Evolutionary conservation across 129 eudicot species (phyloP), one percentile per base, ranked within the genome.

Genomic region (Gnaphalium uliginosum): DNA sequence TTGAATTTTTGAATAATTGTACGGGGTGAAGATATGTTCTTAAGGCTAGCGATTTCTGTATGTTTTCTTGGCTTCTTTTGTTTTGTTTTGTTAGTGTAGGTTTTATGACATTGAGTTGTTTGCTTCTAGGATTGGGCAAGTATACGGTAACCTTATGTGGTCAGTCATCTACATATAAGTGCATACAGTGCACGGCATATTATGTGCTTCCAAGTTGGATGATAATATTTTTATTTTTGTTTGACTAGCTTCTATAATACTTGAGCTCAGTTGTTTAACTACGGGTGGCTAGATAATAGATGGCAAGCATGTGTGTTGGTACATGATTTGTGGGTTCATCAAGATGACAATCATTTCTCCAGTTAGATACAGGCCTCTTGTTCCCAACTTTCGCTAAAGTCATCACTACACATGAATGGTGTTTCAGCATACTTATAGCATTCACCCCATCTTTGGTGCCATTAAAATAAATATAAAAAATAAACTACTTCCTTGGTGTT

Each of bases 261-360:
- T 79, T 43, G 50, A 17, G 59, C n/a, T 41, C 54, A 18, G 53
- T 33, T 62, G 53, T 61, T 59, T 32, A 27, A 43, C 5, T 33
- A 32, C 33, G 66, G 9, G 22, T 22, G 24, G 66, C 5, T 72
- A 35, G 57, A 56, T 22, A 22, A 21, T 58, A 57, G 67, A 17
- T 76, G 74, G 19, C 46, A 51, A 35, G 37, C 6, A 50, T 7
- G 8, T 76, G 64, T 56, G 19, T 75, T 29, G 79, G 64, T 14
- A 29, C 73, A 66, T 15, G 80, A 35, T 76, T 68, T 46, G 50
- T 17, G 65, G 72, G 72, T 29, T 75, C 64, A 7, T 50, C 23
- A 75, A 51, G 66, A 66, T 50, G 51, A 32, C n/a, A 48, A 18
- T 33, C 8, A 32, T 51, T 19, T 8, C 37, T 32, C 58, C 24